Evolutionary conservation across 1,284 basidiomycete genomes (phyloP), one percentile per base, ranked within the genome.

Genomic region (Kalmanozyma brasiliensis): DNA sequence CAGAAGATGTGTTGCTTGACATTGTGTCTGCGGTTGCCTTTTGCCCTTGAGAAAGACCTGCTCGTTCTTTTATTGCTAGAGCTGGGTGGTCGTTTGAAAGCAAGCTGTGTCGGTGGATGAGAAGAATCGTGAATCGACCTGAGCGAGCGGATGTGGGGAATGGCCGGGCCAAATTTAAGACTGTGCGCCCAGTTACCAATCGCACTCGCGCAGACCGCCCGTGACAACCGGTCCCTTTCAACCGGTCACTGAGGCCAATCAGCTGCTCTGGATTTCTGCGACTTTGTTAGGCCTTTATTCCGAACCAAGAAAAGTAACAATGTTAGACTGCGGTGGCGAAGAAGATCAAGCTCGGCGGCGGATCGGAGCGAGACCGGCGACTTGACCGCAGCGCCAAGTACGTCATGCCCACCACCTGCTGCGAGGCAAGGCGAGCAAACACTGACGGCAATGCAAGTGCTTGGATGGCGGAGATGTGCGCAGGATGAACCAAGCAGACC

Each of bases 211-310:
- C 38, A 4, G 20, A 9, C 41, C 7, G 20, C 41, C n/a, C 34
- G 8, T 20, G 33, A 13, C 24, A 30, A 5, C 60, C 60, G 60
- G 60, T 51, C 60, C 44, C 53, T 57, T 63, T 63, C 52, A 63
- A 61, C 58, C 33, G 17, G 16, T 19, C 42, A 4, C 14, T 8
- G 19, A 30, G 22, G 19, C 51, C 51, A 53, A 53, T 53, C 52
- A 53, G 44, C 52, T 14, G 36, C 37, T n/a, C 30, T 44, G 14
- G 38, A 29, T 38, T 45, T 52, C 38, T 16, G 34, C 23, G 2
- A 10, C 20, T 23, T 22, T 29, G n/a, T n/a, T n/a, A n/a, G n/a
- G n/a, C n/a, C n/a, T n/a, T n/a, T n/a, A n/a, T n/a, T n/a, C n/a
- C n/a, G n/a, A n/a, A n/a, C 16, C 29, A 5, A n/a, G 17, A 11